Evolutionary conservation across 306 rosid genomes (phyloP), one percentile per base, ranked within the genome.

Genomic region (Inga laurina): DNA sequence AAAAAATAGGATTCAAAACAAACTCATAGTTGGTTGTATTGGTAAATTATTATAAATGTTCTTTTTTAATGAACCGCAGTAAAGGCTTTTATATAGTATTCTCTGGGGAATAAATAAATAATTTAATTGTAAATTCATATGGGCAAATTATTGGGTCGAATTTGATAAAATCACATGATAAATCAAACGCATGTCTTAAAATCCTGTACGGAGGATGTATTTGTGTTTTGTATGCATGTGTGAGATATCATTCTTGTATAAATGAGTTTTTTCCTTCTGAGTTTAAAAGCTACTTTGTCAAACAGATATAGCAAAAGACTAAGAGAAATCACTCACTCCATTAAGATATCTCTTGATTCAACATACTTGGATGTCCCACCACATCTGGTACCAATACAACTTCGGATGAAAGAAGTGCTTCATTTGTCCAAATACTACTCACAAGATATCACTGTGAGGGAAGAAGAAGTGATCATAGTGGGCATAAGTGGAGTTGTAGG

Each of bases 371-470:
- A 57, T 57, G 9, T n/a, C 30, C 65, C 65, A n/a, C 13, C 65
- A 21, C 64, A 57, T 57, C 65, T 57, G 2, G 13, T 57, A 8
- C 65, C 30, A 57, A 57, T 57, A 21, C 30, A 57, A 57, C 65
- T 3, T 57, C 65, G 65, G 12, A 16, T 57, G 65, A 57, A n/a
- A 57, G 30, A 57, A 57, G 65, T n/a, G 13, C 30, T 57, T 57
- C 65, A 57, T n/a, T 57, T 57, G 65, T 57, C 65, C 65, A 57
- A 57, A 57, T 57, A 57, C 65, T 57, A 57, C 65, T 57, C 65
- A 19, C n/a, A 57, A n/a, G 65, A 57, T 57, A 57, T 57, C 12
- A 16, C 30, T 8, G 65, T 57, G 1, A 57, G 65, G 65, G 5
- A 57, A 57, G 65, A 57, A 57, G 21, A 57, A 21, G 65, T 57